phyloP scores from a whole-genome alignment of 768 basidiomycete genomes.

The Collybiopsis luxurians region DNA sequence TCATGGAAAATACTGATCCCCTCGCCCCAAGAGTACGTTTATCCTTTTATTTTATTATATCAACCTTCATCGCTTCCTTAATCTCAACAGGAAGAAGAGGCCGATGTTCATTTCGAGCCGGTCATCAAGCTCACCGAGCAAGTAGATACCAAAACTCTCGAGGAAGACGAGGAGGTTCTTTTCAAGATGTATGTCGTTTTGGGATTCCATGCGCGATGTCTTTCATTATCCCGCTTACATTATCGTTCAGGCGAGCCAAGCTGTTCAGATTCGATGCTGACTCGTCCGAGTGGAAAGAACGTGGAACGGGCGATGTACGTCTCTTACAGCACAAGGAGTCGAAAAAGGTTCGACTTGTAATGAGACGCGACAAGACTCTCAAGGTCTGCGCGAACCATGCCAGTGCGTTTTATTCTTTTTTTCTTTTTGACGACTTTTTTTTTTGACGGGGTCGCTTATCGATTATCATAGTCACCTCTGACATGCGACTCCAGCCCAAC shows the following conservation, averaged over 20 bases:
- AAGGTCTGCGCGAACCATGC: conserved; percentile 99
- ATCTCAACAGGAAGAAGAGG: conserved; percentile 62
- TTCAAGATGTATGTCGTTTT: conserved; percentile 99
- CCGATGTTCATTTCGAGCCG: conserved; percentile 92
- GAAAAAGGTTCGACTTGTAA: conserved; percentile 92
- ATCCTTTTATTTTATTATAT: conserved; percentile 2
- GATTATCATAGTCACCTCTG: conserved; percentile 62
- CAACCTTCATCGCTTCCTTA: conserved; percentile 4
- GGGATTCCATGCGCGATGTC: conserved; percentile 19
- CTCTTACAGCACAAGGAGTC: conserved; percentile 87
- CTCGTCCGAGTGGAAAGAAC: conserved; percentile 94
- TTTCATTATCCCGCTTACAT: conserved; percentile 14
- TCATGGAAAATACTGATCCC: conserved; percentile 61
- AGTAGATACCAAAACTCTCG: conserved; percentile 91
- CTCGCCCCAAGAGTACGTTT: conserved; percentile 69
- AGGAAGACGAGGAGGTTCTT: conserved; percentile 88
- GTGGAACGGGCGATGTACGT: conserved; percentile 95
- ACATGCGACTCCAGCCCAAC: conserved; percentile 96
- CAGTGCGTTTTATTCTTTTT: conserved; percentile 50
- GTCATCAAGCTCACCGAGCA: conserved; percentile 95
- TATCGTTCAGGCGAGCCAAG: conserved; percentile 80
- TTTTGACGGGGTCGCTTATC: conserved; percentile 11
- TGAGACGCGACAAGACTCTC: conserved; percentile 99
- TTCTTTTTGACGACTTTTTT: not conserved
- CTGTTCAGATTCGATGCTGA: conserved; percentile 88